Evolutionary conservation across 129 eudicot species (phyloP).

Genomic region (Pseudognaphalium luteoalbum): DNA sequence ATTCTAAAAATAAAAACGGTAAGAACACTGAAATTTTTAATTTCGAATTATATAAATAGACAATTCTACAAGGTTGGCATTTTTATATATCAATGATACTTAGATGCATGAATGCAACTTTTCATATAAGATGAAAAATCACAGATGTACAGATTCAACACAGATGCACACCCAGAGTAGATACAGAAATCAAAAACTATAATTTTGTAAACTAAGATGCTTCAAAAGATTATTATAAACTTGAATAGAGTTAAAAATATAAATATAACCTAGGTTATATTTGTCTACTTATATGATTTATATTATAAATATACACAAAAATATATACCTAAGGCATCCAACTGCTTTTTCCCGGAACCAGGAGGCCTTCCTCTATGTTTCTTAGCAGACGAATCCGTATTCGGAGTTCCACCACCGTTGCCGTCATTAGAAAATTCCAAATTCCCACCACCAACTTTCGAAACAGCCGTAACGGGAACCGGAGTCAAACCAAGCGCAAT

Average conservation of each 20-base stretch:
- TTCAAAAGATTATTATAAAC: not conserved
- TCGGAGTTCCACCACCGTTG: constrained; percentile 42
- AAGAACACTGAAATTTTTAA: not conserved
- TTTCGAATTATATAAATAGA: not conserved
- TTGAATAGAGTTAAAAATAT: too few relatives aligned
- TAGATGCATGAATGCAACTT: too few relatives aligned
- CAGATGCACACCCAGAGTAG: not conserved
- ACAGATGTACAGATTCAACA: not conserved
- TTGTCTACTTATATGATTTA: not conserved
- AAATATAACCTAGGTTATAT: not conserved
- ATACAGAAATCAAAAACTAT: not conserved
- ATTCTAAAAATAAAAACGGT: too few relatives aligned
- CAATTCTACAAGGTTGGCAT: not conserved
- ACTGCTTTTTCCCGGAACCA: constrained; percentile 72
- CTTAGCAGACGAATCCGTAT: constrained; percentile 44
- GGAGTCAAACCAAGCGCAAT: constrained; percentile 70
- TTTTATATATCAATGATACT: not conserved
- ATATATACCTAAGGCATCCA: constrained; percentile 77
- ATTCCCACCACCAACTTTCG: constrained; percentile 32
- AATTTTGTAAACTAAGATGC: too few relatives aligned
- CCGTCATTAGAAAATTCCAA: constrained; percentile 41
- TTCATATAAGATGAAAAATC: too few relatives aligned
- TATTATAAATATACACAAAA: not conserved
- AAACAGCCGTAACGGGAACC: constrained; percentile 32
- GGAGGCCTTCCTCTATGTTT: constrained; percentile 80